Conservation (phyloP, 2,329 filamentous ascomycete genomes). For the Colletotrichum sp. region DNA sequence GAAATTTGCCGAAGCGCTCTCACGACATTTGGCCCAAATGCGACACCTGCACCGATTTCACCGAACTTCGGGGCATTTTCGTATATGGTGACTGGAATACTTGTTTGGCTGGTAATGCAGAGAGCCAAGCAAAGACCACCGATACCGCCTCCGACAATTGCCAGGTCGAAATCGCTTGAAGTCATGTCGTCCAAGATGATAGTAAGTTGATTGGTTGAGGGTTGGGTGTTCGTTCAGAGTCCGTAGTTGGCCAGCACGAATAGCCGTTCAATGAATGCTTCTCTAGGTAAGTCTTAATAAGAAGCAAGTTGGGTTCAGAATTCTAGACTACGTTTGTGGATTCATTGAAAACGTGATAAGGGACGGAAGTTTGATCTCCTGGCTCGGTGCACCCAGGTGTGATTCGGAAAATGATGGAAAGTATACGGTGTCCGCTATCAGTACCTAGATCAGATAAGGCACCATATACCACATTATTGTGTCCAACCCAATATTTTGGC, state of each 20-base stretch:
- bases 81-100: slow-evolving; percentile 38
- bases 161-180: slow-evolving; percentile 30
- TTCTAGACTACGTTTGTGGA: background rate
- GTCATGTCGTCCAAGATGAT: background rate
- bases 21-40: slow-evolving; percentile 54
- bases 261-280: background rate
- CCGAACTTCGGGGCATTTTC: background rate
- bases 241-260: background rate
- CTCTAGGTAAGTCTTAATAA: background rate
- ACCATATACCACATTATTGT: background rate
- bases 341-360: background rate
- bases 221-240: background rate
- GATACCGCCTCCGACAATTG: slow-evolving; percentile 57
- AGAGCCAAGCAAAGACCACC: slow-evolving; percentile 54
- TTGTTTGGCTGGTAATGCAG: slow-evolving; percentile 42
- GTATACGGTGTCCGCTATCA: background rate
- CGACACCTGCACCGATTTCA: slow-evolving; percentile 50
- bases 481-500: background rate
- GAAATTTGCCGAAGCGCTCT: background rate
- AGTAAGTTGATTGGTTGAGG: background rate
- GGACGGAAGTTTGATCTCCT: background rate
- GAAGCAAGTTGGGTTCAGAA: fast-evolving
- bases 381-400: background rate
- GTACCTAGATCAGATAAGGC: background rate
- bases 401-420: background rate